Evolutionary conservation across 495 filamentous ascomycete species (phyloP).

Genomic region (Tuber aestivum): DNA sequence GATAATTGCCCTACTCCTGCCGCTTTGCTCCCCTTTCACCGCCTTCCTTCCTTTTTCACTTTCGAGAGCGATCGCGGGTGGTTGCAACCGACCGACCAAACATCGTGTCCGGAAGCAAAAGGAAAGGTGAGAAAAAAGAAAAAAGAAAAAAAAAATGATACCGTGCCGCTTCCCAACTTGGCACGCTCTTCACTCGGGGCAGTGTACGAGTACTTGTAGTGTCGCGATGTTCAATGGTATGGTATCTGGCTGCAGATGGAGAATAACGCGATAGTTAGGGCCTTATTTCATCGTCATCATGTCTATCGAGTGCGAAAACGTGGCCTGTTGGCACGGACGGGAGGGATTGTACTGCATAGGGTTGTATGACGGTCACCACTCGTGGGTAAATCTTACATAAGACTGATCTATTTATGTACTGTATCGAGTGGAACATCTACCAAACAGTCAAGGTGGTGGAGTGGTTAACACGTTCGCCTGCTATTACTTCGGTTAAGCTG

Average conservation of each 20-base stretch:
- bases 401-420: not conserved
- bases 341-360: too few relatives aligned
- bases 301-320: not conserved
- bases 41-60: too few relatives aligned
- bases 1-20: not conserved
- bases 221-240: not conserved
- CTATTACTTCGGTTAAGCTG: constrained; percentile 21
- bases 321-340: not conserved
- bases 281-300: not conserved
- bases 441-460: constrained; percentile 39
- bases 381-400: too few relatives aligned
- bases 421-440: not conserved
- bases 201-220: not conserved
- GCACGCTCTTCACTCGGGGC: not conserved
- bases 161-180: not conserved
- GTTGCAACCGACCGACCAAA: not conserved
- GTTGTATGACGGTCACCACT: not conserved
- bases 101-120: too few relatives aligned
- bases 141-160: too few relatives aligned
- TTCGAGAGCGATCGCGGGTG: not conserved
- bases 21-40: not conserved
- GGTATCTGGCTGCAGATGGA: not conserved
- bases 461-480: constrained; percentile 43
- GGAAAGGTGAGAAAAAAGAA: too few relatives aligned
- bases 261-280: not conserved